Evolutionary conservation across 2,329 filamentous ascomycete genomes (phyloP).

Genomic region (Trematosphaeria pertusa): DNA sequence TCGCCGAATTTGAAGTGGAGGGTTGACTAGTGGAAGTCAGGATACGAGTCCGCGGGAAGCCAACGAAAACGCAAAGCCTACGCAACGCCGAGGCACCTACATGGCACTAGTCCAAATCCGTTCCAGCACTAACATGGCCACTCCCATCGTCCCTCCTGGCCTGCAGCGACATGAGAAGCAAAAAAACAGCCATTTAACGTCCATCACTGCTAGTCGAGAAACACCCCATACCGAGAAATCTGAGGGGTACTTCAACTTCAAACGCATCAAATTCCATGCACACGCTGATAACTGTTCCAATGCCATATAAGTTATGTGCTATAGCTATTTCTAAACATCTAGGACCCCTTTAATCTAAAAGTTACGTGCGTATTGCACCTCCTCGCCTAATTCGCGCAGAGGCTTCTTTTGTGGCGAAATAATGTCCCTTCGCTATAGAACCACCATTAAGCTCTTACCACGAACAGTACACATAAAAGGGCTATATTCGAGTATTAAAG

Average conservation of each 20-base stretch:
- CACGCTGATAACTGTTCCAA: neutral
- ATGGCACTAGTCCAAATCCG: neutral
- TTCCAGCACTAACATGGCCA: too few species aligned
- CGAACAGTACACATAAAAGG: slow-evolving; percentile 5
- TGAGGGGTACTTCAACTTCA: neutral
- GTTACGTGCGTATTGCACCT: neutral
- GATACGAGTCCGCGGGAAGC: slow-evolving; percentile 2
- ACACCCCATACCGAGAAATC: neutral
- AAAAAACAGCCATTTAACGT: too few species aligned
- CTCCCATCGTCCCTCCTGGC: too few species aligned
- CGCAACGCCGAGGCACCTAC: neutral
- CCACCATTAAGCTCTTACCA: slow-evolving; percentile 15
- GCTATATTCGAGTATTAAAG: slow-evolving; percentile 8
- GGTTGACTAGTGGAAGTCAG: neutral
- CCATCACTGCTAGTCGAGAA: neutral
- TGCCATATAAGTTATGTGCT: neutral
- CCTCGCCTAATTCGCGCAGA: slow-evolving; percentile 9
- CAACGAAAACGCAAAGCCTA: slow-evolving; percentile 4
- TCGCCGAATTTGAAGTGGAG: slow-evolving; percentile 11
- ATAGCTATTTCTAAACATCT: neutral
- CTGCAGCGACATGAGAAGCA: too few species aligned
- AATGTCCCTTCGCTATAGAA: slow-evolving; percentile 12
- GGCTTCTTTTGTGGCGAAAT: too few species aligned
- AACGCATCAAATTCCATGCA: neutral
- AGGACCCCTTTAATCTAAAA: neutral